Evolutionary conservation across 2,329 filamentous ascomycete genomes (phyloP).

Genomic region (Calonectria ilicicola): DNA sequence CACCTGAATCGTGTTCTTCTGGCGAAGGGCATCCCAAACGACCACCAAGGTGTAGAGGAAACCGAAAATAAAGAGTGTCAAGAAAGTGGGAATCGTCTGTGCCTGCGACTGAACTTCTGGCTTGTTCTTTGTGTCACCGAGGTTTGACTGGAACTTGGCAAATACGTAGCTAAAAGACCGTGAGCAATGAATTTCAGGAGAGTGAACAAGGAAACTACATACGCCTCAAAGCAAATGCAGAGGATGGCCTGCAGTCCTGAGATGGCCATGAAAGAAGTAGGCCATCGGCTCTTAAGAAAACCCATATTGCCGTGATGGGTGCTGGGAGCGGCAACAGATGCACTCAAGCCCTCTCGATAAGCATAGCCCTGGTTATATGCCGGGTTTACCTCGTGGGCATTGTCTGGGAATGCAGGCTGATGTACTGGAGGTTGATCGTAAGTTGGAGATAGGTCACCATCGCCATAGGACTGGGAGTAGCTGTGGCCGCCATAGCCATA

Average conservation of each 20-base stretch:
- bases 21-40: constrained; percentile 90
- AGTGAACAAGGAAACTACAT: constrained; percentile 52
- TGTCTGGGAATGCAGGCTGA: constrained; percentile 46
- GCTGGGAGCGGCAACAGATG: constrained; percentile 47
- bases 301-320: constrained; percentile 65
- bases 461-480: constrained; percentile 49
- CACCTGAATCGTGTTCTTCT: constrained; percentile 98
- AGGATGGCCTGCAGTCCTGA: constrained; percentile 82
- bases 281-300: constrained; percentile 87
- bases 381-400: constrained; percentile 44
- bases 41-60: constrained; percentile 93
- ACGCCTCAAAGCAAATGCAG: constrained; percentile 89
- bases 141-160: constrained; percentile 80
- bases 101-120: constrained; percentile 62
- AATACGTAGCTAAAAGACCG: constrained; percentile 80
- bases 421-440: constrained; percentile 35
- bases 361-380: constrained; percentile 51
- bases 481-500: constrained; percentile 51
- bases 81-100: constrained; percentile 90
- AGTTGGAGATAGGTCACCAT: constrained; percentile 35
- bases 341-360: constrained; percentile 51
- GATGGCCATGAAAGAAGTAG: constrained; percentile 83
- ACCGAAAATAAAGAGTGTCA: constrained; percentile 96
- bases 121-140: constrained; percentile 56
- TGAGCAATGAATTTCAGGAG: constrained; percentile 23